Base-by-base conservation (phyloP, 1,139 yeast genomes). In the Hemisphaericaspora xylanilytica region DNA sequence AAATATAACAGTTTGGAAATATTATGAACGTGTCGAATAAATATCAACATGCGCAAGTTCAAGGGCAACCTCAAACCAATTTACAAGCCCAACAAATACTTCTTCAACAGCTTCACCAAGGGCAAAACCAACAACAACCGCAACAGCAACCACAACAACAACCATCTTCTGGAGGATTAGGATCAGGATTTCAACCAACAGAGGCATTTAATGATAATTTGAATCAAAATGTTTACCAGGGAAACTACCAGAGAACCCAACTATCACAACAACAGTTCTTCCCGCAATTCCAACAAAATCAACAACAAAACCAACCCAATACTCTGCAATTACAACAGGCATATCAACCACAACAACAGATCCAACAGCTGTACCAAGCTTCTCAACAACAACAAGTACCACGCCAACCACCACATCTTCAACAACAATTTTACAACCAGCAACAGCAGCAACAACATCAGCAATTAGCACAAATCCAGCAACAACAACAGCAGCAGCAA, bases 31-130 rank as follows among this genome's bases (percentile, higher is more conserved):
- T 48, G 34, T 44, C 43, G 36, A 40, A 61, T 57, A 67, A 67
- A 47, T 67, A 58, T 49, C 68, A 57, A 45, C 61, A 55, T 41
- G 52, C 51, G 32, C 67, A 56, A 41, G 58, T 52, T 37, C 63
- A 63, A 43, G 62, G 61, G 28, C 68, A 59, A 39, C 49, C 51
- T 13, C 61, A 52, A 41, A 51, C 61, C 15, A 63, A 59, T 49
- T 51, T 65, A 39, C 75, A 69, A 45, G 70, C 74, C 25, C 75
- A 70, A 47, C 75, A 70, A 48, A 60, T 69, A 28, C 61, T 71
- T 45, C 61, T 70, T 41, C 76, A 68, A 48, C 75, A 69, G 47
- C 63, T 69, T 43, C 76, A 69, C 47, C 73, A 63, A 44, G 69
- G 69, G 15, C 70, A 61, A 39, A 38, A 53, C 16, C 32, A 30